Evolutionary conservation across 2,329 filamentous ascomycete genomes (phyloP), one percentile per base, ranked within the genome.

Genomic region (Penicillium sp.): DNA sequence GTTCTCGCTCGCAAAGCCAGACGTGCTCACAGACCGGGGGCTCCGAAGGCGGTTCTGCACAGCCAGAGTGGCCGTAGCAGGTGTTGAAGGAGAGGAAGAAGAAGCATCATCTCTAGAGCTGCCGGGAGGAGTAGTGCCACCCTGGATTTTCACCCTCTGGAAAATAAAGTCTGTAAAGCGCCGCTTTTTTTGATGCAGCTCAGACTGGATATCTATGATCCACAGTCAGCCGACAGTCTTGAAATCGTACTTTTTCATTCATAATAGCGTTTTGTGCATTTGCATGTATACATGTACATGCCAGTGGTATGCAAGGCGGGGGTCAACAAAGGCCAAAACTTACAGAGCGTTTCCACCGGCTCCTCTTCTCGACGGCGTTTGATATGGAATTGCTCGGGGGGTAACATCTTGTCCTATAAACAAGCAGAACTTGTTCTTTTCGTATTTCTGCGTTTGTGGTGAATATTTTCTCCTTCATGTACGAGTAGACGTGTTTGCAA

Each of bases 311-410:
- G 42, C 43, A 55, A 47, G 33, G 45, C 23, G 47, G 46, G 45
- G 38, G 38, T 20, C 38, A 42, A 18, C 42, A 38, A 51, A n/a
- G 26, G 20, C 14, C 16, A 35, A 38, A 11, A 55, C 57, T 47
- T 76, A 80, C 77, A 78, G 50, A 83, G 70, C 21, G 77, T 75
- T 59, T 83, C 81, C n/a, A 82, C 77, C 3, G 81, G 80, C 48
- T 81, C 79, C 54, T 84, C 81, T 55, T 78, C 77, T 55, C 81
- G 77, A 61, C 81, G 80, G 56, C 82, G 76, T 70, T 84, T 84
- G 65, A 84, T 77, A 23, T 75, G 77, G 51, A 81, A 79, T 42
- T 78, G 74, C 54, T 80, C 77, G 42, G 78, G 79, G 46, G 77
- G 76, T 8, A 55, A 24, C 77, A 80, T 80, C 24, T 21, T 63